Base-by-base conservation (phyloP, 2,329 filamentous ascomycete genomes). In the Sarocladium oryzae region DNA sequence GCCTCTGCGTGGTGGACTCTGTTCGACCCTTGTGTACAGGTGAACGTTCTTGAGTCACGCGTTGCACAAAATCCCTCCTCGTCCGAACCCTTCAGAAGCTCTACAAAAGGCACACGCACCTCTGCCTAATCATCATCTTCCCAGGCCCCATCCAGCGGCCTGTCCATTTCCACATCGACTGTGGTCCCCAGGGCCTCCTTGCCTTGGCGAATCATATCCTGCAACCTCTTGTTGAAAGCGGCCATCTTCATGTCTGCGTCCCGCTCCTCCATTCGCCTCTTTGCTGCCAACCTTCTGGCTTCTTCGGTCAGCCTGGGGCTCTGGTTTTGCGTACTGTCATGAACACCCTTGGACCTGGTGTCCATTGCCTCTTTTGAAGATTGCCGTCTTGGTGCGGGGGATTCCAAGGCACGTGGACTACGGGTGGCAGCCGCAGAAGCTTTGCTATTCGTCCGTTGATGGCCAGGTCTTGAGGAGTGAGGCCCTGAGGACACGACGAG, bases 121-220 rank as follows among this genome's bases (percentile, higher is more conserved):
- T 7, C 28, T 16, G 33, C 18, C 56, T 53, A 61, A 51, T 69
- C 59, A 33, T 73, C 71, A 38, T 70, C 73, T 49, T 73, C 71
- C 69, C 72, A 75, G 33, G 49, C 45, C 20, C 52, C 41, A 1
- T 58, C 56, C 6, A 60, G 66, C 16, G 58, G 62, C 16, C 64
- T 70, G 33, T 69, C 64, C 23, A 70, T 69, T 35, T 81, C 77
- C 38, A 89, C 76, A 61, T 88, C 83, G 48, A 88, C 73, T 36
- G 74, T 86, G 18, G 86, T 87, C 2, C 85, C 91, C 16, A 99
- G 69, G 2, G 93, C 93, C 66, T 93, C 86, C 59, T 86, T 86
- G 1, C 91, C 93, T 67, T 97, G 86, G 2, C 84, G 78, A 51
- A 99, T 95, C 86, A 99, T 89, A 30, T 85, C 86, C 62, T 87